Base-by-base conservation (phyloP, 2,329 filamentous ascomycete genomes). In the Colletotrichum destructivum region DNA sequence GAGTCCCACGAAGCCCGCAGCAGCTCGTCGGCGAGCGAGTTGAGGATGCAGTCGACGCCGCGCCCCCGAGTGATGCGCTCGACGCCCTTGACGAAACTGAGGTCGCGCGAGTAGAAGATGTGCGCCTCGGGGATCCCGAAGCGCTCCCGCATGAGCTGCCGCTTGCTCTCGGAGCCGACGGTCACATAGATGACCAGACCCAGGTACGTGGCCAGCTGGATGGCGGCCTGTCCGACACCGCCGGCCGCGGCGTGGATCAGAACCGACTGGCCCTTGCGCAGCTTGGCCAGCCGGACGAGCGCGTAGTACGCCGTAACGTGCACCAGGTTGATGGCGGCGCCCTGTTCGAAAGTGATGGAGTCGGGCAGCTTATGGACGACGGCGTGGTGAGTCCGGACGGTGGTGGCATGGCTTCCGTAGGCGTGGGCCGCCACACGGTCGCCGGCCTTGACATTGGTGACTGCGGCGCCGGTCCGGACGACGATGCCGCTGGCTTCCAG, bases 11-110 rank as follows among this genome's bases (percentile, higher is more conserved):
- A 80, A 4, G 79, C 77, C 18, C 79, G 79, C 0, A 85, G 72
- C 0, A 79, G 72, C 46, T 84, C 81, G 1, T 81, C 81, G 0
- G 81, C 75, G 2, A 83, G 75, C 2, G 80, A 81, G 74, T 83
- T 84, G 13, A 84, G 74, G 0, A 81, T 78, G 1, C 78, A 68
- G 54, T 80, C 77, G 8, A 82, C 77, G 9, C 80, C 78, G 9
- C 73, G 55, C 18, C 76, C 66, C 12, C 66, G 54, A 0, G 79
- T 81, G 1, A 69, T 56, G 1, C 72, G 54, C 49, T 75, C 65
- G 6, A 81, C 66, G 3, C 73, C 78, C 9, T 71, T 56, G 4
- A 73, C 76, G 65, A 84, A 83, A 0, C 74, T 75, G 0, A 57
- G 66, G 66, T 80, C 74, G 2, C 78, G 74, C 16, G 76, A 79